Evolutionary conservation across 202 grass and related monocot species (phyloP), one percentile per base, ranked within the genome.

Genomic region (Schoenoplectus tabernaemontani): DNA sequence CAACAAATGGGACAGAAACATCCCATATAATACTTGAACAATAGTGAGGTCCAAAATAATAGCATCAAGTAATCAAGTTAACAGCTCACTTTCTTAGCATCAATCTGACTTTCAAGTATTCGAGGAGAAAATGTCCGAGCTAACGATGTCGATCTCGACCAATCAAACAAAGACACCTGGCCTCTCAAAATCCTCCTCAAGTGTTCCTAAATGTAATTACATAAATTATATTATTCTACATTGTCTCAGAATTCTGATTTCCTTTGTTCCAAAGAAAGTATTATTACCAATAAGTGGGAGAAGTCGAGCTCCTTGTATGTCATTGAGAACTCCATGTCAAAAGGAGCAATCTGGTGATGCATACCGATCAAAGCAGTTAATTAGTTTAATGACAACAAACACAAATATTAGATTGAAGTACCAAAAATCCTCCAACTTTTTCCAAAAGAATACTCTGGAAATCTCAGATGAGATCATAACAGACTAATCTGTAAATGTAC

Each of bases 301-400:
- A 98, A 98, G 90, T 98, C 95, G 47, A 98, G 85, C 78, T 98
- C 95, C 86, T 98, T 98, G 72, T 98, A 88, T 28, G 91, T 98
- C 50, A 98, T 89, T 42, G 89, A 90, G 78, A 98, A 98, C 82
- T 94, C 95, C 57, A 98, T 89, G 78, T 92, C 91, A 77, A 98
- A 94, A 60, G 91, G 91, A 56, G 91, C 86, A 80, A 98, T 94
- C 95, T 98, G 87, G 63, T 89, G 76, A 86, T 54, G 38, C 15
- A 75, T 33, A 63, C 15, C 17, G 77, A 53, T 41, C 37, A 59
- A 78, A 80, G 51, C 17, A 81, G 17, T 43, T 24, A 54, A 64
- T 83, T 33, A 87, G 54, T 81, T 85, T 5, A 48, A n/a, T n/a
- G n/a, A n/a, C n/a, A n/a, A n/a, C n/a, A n/a, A n/a, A n/a, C n/a